Base-by-base conservation (phyloP, 768 basidiomycete genomes). In the Lentinus brumalis region DNA sequence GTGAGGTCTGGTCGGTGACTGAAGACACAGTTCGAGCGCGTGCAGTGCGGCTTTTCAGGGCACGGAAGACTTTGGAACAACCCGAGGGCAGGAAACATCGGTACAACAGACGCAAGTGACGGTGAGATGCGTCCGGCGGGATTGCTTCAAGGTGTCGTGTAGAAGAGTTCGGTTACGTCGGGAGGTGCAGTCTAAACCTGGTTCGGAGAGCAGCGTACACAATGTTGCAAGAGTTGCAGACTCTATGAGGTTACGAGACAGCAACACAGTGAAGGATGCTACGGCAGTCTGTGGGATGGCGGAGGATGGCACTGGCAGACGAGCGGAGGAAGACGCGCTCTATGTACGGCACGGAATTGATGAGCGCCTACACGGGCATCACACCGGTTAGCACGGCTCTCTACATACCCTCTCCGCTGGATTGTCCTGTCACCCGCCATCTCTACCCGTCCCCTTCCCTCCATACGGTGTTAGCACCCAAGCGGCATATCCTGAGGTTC, bases 21-120 rank as follows among this genome's bases (percentile, higher is more conserved):
- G 73, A 88, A 92, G 15, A 89, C 64, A 71, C 92, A 94, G 38
- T 75, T 69, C 8, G 74, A 61, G 18, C 86, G 77, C 1, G 71
- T 70, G 69, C 91, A 92, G 41, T 71, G 59, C 2, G 68, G 51
- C 57, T 56, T 67, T 30, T 85, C 79, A 5, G 91, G 91, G 76
- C 91, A 93, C 8, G 80, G 70, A 11, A 87, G 65, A 5, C 75
- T 71, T 29, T 78, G 80, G 71, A 92, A 91, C 18, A 87, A 79
- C 8, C 80, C 78, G 5, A 81, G 70, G 3, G 81, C 75, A 31
- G 87, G 80, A 70, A 93, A 91, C 91, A 92, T 90, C 42, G 41
- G 46, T 31, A 35, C 30, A 15, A 30, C 47, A 32, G 50, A 39
- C 29, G 32, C 11, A 14, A 21, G 47, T 10, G 18, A 18, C 39